A percentile compares a stretch with the other conserved stretches of the same genome.
Conservation (phyloP, 1,284 basidiomycete species). For the Papiliotrema laurentii region DNA sequence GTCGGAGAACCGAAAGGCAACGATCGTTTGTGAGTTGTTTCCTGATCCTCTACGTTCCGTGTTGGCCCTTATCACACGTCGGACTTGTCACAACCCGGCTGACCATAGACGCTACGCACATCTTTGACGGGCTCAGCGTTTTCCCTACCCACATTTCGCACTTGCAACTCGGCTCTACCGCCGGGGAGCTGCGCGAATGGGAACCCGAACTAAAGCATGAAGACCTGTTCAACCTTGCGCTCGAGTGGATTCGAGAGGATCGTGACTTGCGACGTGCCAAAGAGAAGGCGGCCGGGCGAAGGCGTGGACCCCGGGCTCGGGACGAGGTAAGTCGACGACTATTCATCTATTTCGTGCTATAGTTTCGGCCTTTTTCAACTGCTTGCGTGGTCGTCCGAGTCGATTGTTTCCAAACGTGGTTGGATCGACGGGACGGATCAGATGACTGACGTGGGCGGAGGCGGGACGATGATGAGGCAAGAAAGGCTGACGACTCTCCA, state of each 20-base stretch:
- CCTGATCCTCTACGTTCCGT: no score
- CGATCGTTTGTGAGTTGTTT: conserved; percentile 71
- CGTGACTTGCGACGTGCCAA: conserved; percentile 60
- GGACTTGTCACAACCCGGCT: background rate
- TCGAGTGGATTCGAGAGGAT: conserved; percentile 82
- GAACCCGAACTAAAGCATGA: conserved; percentile 48
- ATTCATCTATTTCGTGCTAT: no score
- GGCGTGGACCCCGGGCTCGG: conserved; percentile 65
- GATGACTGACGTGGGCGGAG: no score
- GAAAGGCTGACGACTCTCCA: conserved; percentile 7
- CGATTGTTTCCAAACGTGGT: no score
- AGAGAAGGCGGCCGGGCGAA: conserved; percentile 54
- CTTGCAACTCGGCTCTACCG: conserved; percentile 69
- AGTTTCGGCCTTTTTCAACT: no score
- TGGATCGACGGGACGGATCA: no score
- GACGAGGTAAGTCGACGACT: no score
- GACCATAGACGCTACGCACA: conserved; percentile 79
- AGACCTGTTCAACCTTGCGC: conserved; percentile 64
- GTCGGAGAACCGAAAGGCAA: conserved; percentile 73
- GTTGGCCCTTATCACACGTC: no score
- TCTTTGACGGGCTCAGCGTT: conserved; percentile 79
- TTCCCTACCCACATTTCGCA: conserved; percentile 90
- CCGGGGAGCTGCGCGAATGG: conserved; percentile 66
- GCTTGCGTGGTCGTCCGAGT: no score
- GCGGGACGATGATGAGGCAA: background rate